These are phyloP conservation scores for Plenodomus lindquistii DNA, from an alignment of 2,329 filamentous ascomycete species.

Conservation along the genomic window DNA sequence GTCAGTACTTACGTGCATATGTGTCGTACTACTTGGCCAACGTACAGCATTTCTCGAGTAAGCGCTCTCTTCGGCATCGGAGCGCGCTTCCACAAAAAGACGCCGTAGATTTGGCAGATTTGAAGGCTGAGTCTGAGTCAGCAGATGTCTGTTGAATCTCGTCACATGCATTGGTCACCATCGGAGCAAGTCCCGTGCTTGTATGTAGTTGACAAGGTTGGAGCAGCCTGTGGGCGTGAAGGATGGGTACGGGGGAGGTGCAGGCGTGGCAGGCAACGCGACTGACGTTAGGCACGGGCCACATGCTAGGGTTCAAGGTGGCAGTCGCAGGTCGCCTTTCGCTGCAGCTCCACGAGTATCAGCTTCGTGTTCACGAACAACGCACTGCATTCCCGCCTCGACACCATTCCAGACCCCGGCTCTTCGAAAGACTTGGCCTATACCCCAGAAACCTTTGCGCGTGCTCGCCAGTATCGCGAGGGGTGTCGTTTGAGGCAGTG, in stretches of 20 bases:
- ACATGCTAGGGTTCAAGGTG: constrained; percentile 23
- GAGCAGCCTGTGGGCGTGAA: not conserved
- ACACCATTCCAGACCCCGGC: constrained; percentile 6
- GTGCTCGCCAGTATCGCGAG: constrained; percentile 32
- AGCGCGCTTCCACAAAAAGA: constrained; percentile 91
- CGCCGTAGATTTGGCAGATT: constrained; percentile 93
- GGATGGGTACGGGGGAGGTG: not conserved
- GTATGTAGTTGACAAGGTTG: not conserved
- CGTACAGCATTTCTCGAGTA: constrained; percentile 90
- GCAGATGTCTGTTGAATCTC: too few species aligned
- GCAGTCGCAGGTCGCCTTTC: constrained; percentile 28
- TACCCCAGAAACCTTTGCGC: constrained; percentile 5
- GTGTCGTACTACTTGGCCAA: not conserved
- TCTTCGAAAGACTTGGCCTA: not conserved
- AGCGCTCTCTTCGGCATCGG: constrained; percentile 90
- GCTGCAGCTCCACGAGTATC: constrained; percentile 22
- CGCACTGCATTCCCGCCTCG: constrained; percentile 12
- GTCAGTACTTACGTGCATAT: constrained; percentile 2
- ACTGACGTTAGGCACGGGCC: constrained; percentile 26
- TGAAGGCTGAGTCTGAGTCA: constrained; percentile 55
- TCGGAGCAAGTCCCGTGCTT: not conserved
- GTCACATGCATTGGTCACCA: not conserved
- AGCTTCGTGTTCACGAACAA: not conserved
- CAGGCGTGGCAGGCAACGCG: constrained; percentile 10
- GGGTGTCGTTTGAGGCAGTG: constrained; percentile 38